Conservation (phyloP, 2,329 filamentous ascomycete species). For the Cladophialophora immunda region DNA sequence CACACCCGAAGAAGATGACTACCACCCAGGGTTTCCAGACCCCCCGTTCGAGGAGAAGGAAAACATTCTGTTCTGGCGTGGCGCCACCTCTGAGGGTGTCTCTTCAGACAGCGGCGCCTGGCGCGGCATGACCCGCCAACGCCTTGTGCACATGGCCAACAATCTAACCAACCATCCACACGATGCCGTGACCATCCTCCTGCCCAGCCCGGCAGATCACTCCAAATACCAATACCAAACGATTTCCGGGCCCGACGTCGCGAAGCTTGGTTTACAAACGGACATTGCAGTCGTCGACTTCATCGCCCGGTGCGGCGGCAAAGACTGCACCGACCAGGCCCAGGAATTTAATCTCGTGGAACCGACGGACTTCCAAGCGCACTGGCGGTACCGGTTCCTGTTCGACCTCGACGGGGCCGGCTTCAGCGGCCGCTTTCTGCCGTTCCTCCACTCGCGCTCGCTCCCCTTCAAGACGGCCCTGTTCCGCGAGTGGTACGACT, state of each 20-base stretch:
- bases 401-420: constrained; percentile 75
- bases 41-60: constrained; percentile 68
- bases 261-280: constrained; percentile 62
- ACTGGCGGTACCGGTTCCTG: constrained; percentile 74
- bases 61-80: constrained; percentile 77
- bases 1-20: constrained; percentile 39
- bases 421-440: constrained; percentile 72
- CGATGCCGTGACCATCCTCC: constrained; percentile 62
- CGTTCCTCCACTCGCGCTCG: constrained; percentile 70
- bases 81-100: constrained; percentile 67
- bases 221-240: constrained; percentile 65
- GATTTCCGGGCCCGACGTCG: constrained; percentile 51
- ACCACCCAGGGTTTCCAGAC: constrained; percentile 54
- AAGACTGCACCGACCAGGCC: constrained; percentile 63
- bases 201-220: constrained; percentile 53
- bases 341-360: constrained; percentile 60
- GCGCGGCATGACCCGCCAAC: constrained; percentile 74
- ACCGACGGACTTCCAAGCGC: constrained; percentile 61
- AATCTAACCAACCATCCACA: constrained; percentile 58
- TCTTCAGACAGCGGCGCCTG: constrained; percentile 60
- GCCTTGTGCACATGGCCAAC: constrained; percentile 74
- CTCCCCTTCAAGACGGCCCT: constrained; percentile 75
- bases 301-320: constrained; percentile 63
- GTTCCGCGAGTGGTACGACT: constrained; percentile 82
- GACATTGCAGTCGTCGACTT: constrained; percentile 69